Evolutionary conservation across 2,329 filamentous ascomycete species (phyloP), one percentile per base, ranked within the genome.

Genomic region (Stachybotrys elegans): DNA sequence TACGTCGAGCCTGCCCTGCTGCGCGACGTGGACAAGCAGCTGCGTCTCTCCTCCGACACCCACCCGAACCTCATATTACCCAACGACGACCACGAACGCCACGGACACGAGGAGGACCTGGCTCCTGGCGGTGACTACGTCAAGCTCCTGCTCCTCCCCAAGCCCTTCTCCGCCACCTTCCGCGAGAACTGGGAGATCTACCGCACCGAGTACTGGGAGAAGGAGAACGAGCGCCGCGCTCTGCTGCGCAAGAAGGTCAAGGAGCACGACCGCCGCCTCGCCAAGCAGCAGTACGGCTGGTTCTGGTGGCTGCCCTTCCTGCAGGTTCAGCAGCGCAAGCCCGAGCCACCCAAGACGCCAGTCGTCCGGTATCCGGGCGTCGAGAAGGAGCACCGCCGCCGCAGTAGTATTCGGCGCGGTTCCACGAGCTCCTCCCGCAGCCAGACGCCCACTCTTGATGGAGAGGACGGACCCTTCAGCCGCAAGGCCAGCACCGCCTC

Each of bases 101-200:
- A 76, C 13, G 83, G 85, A 2, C 82, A 89, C 44, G 91, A 96
- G 60, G 92, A 97, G 65, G 93, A 97, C 58, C 76, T 98, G 35
- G 86, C 89, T 1, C 82, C 88, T 0, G 92, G 91, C 0, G 93
- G 93, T 3, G 90, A 97, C 66, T 87, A 92, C 59, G 84, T 98
- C 55, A 93, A 95, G 64, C 76, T 98, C 1, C 72, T 97, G 16
- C 74, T 98, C 7, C 78, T 96, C 11, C 89, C 93, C 1, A 98
- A 98, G 61, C 90, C 91, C 0, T 98, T 98, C 59, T 94, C 88
- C 6, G 85, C 93, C 0, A 89, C 88, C 38, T 98, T 98, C 59
- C 79, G 93, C 17, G 91, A 97, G 63, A 95, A 95, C 52, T 98
- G 93, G 93, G 93, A 98, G 59, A 75, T 92, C 14, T 98, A 94